phyloP scores from a whole-genome alignment of 75 land plant genomes.

The Adiantum capillusveneris region DNA sequence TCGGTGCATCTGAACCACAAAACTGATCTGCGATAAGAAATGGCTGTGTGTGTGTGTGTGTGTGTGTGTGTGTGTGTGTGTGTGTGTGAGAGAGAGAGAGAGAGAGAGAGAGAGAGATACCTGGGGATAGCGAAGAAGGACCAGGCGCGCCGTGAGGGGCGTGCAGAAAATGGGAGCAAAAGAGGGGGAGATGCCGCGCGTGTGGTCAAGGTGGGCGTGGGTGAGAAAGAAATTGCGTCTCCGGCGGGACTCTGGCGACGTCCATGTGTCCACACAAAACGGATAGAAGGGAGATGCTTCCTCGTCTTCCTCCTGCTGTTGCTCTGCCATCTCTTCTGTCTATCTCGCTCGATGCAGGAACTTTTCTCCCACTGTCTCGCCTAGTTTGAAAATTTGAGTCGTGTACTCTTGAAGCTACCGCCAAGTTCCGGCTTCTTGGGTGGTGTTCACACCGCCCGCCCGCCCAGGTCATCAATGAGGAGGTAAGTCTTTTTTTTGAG shows the following conservation, averaged over 20 bases:
- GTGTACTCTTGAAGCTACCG: no score
- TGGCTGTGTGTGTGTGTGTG: not conserved
- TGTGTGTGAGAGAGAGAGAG: not conserved
- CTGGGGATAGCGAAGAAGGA: conserved; percentile 37
- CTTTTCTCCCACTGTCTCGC: no score
- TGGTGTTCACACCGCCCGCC: no score
- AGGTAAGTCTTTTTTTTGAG: no score
- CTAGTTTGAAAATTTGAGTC: no score
- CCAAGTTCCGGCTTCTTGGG: no score
- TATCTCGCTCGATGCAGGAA: no score
- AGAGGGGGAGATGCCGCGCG: conserved; percentile 22
- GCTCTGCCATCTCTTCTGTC: no score
- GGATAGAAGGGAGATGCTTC: conserved; percentile 15
- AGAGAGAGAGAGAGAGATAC: conserved; percentile 8
- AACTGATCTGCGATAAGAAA: not conserved
- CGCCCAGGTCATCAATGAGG: no score
- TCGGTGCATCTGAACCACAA: conserved; percentile 16
- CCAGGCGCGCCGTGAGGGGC: conserved; percentile 40
- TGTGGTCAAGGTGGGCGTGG: conserved; percentile 90
- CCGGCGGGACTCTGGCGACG: not conserved
- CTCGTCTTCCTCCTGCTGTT: no score
- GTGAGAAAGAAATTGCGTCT: conserved; percentile 69
- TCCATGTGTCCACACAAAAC: conserved; percentile 70
- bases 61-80: not conserved
- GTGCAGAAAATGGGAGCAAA: conserved; percentile 57